Percentiles rank a stretch among this genome's conserved stretches.
Evolutionary conservation across 2,329 filamentous ascomycete genomes (phyloP).

Genomic region (Aspergillus ochraceus): DNA sequence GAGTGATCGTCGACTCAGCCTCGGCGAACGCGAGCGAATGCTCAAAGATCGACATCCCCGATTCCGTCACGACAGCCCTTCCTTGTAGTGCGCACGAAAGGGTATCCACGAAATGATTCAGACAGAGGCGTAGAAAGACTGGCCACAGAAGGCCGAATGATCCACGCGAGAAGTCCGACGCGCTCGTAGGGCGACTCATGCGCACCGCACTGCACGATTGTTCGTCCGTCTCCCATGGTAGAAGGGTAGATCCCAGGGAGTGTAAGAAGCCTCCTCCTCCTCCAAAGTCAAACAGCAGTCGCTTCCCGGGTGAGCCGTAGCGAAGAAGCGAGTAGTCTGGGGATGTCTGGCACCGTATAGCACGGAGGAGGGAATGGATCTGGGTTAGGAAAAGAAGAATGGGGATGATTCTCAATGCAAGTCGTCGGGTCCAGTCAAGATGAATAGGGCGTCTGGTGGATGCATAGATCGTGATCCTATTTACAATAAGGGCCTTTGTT

Average conservation of each 20-base stretch:
- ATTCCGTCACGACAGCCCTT: constrained; percentile 75
- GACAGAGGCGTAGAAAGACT: constrained; percentile 53
- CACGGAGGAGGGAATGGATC: constrained; percentile 70
- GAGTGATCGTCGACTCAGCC: constrained; percentile 82
- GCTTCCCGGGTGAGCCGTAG: constrained; percentile 67
- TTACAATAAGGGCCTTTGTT: constrained; percentile 72
- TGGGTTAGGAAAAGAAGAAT: constrained; percentile 70
- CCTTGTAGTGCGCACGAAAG: constrained; percentile 86
- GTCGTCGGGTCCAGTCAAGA: constrained; percentile 69
- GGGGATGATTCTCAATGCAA: constrained; percentile 69
- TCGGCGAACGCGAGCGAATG: constrained; percentile 95
- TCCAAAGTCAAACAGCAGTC: constrained; percentile 68
- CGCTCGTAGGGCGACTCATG: constrained; percentile 63
- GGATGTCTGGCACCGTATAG: constrained; percentile 89
- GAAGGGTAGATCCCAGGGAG: constrained; percentile 66
- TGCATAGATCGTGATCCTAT: constrained; percentile 90
- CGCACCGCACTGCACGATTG: constrained; percentile 72
- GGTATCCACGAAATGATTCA: constrained; percentile 86
- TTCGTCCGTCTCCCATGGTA: constrained; percentile 73
- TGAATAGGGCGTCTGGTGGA: constrained; percentile 79
- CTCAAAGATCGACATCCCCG: constrained; percentile 94
- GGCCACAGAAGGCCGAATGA: constrained; percentile 69
- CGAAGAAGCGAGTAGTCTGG: constrained; percentile 68
- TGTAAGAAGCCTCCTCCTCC: constrained; percentile 71
- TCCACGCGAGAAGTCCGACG: constrained; percentile 63